Evolutionary conservation across 148 eudicot genomes (phyloP), one percentile per base, ranked within the genome.

Genomic region (Mesembryanthemum crystallinum): DNA sequence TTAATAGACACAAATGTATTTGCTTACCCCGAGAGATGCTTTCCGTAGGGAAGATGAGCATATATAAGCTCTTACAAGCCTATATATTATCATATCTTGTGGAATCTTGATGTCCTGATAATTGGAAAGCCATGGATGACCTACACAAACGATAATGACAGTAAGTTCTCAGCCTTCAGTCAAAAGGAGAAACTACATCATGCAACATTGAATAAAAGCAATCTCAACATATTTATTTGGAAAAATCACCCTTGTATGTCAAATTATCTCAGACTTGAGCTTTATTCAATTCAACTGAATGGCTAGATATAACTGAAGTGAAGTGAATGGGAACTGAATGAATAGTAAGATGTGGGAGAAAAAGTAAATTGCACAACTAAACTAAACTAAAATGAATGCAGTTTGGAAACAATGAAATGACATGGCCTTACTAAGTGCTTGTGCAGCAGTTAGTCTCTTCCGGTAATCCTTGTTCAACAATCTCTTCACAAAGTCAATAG

Each of bases 41-140:
- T 90, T 94, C 73, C 98, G 84, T 43, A 94, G 82, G 57, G 98
- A 78, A 33, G 98, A 86, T 27, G 98, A 92, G 69, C 87, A 89
- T 67, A 90, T 87, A 82, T 92, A 94, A 69, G 91, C 91, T 85
- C 87, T 92, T 30, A 94, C 97, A 71, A 85, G 89, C 89, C 86
- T 89, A 81, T 82, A 94, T 49, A 86, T 83, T 64, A 94, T 90
- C 96, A 90, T 90, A 82, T 94, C 98, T 81, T 92, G 79, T 39
- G 98, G 97, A 61, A 90, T 83, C 83, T 88, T 90, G 67, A 84
- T 79, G 71, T 90, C 97, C 51, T 81, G 92, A 83, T 79, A 84
- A 45, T 85, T 80, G 20, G 86, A 74, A 77, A 94, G 84, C 98
- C 98, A 94, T 49, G 98, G 98, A 88, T 94, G 98, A 88, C 98